These are phyloP conservation scores for Aureobasidium sp. DNA, from an alignment of 2,329 filamentous ascomycete genomes.

Conservation along the genomic window DNA sequence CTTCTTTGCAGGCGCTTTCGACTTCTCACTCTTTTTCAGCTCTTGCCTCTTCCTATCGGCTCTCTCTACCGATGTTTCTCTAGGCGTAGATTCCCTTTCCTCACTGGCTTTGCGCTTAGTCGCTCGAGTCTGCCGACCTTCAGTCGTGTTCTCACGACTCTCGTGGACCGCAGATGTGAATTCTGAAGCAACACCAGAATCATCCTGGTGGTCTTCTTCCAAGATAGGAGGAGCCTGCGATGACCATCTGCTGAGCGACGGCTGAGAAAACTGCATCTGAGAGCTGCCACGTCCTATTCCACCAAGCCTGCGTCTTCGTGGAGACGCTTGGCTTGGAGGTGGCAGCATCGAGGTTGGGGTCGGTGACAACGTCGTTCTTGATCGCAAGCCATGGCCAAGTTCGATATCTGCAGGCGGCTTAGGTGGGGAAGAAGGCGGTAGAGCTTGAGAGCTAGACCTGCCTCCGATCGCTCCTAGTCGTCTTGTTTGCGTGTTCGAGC, in stretches of 20 bases:
- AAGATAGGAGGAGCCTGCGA: background rate
- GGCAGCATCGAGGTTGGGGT: background rate
- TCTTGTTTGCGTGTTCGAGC: background rate
- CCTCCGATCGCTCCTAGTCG: background rate
- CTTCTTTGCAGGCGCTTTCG: conserved; percentile 47
- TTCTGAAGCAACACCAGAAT: background rate
- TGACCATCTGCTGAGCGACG: background rate
- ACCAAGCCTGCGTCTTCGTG: background rate
- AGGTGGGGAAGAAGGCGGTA: background rate
- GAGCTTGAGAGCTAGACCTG: conserved; percentile 2
- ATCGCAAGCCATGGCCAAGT: background rate
- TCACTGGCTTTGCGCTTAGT: conserved; percentile 4
- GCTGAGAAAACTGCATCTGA: background rate
- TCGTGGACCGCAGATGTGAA: background rate
- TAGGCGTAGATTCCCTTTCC: background rate
- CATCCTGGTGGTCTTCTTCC: background rate
- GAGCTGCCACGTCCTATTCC: conserved; percentile 5
- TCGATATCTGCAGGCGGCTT: background rate
- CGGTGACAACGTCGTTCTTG: background rate
- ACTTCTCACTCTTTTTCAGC: conserved; percentile 46
- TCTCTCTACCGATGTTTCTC: conserved; percentile 41
- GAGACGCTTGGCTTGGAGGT: background rate
- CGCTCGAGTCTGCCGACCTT: background rate
- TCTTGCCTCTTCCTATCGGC: conserved; percentile 48
- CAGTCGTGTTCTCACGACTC: background rate